Evolutionary conservation across 495 filamentous ascomycete genomes (phyloP).

Genomic region (Talaromyces proteolyticus): DNA sequence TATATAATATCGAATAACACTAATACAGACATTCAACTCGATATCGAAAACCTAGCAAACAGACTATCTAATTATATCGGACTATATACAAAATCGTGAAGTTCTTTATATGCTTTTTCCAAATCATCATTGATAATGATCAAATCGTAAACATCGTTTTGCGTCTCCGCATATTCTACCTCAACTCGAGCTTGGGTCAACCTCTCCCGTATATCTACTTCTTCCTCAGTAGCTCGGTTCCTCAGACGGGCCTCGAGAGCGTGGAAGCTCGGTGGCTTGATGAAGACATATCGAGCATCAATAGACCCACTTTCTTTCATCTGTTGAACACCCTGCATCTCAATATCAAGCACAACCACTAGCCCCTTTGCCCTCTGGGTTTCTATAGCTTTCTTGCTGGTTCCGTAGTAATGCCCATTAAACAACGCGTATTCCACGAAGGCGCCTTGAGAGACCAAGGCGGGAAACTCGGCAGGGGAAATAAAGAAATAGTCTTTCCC

Average conservation of each 20-base stretch:
- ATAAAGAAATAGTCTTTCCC: conserved; percentile 76
- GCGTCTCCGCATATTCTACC: conserved; percentile 65
- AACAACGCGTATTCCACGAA: conserved; percentile 82
- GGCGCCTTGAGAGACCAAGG: conserved; percentile 53
- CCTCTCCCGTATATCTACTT: conserved; percentile 64
- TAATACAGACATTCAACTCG: too few species aligned
- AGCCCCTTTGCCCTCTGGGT: conserved; percentile 56
- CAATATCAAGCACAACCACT: conserved; percentile 56
- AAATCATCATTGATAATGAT: conserved; percentile 80
- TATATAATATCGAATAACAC: too few species aligned
- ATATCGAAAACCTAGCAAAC: too few species aligned
- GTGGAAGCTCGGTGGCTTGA: conserved; percentile 66
- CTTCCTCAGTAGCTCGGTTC: conserved; percentile 69
- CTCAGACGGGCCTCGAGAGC: conserved; percentile 67
- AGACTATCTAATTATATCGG: too few species aligned
- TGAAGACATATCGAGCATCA: conserved; percentile 71
- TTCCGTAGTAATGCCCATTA: conserved; percentile 76
- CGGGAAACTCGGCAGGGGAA: conserved; percentile 54
- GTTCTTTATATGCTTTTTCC: conserved; percentile 68
- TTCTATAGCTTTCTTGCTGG: conserved; percentile 63
- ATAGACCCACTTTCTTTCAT: conserved; percentile 55
- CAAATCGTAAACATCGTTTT: conserved; percentile 62
- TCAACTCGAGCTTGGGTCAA: conserved; percentile 68
- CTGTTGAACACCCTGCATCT: conserved; percentile 88
- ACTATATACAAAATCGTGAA: conserved; percentile 46